Conservation (phyloP, 768 basidiomycete species). For the Tulasnella sp. region DNA sequence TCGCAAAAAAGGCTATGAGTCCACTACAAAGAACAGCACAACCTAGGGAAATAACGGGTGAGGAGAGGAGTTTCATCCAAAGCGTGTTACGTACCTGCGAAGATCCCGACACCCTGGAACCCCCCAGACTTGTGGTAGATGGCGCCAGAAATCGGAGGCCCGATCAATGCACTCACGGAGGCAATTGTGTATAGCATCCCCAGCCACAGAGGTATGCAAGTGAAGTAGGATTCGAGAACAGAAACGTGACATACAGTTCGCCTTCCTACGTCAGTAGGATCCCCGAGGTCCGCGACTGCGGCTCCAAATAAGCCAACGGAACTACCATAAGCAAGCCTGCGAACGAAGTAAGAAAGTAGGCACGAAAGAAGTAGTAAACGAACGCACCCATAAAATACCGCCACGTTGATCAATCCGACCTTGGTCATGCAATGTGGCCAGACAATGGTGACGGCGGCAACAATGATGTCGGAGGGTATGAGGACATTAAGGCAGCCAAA, state of each 20-base stretch:
- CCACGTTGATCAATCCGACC: neutral
- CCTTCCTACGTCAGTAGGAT: slow-evolving; percentile 15
- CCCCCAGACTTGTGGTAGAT: slow-evolving; percentile 11
- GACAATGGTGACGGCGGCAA: slow-evolving; percentile 23
- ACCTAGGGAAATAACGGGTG: too few relatives aligned
- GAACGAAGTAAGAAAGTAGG: too few relatives aligned
- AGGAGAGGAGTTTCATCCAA: too few relatives aligned
- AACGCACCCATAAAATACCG: slow-evolving; percentile 16
- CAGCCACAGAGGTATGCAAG: neutral
- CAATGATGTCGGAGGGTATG: slow-evolving; percentile 19
- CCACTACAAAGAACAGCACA: neutral
- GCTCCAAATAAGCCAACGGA: slow-evolving; percentile 17
- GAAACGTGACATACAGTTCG: slow-evolving; percentile 1
- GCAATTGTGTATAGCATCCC: slow-evolving; percentile 18
- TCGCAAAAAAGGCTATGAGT: neutral
- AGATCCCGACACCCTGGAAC: slow-evolving; percentile 16
- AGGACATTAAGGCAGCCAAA: slow-evolving; percentile 23
- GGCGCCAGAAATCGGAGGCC: slow-evolving; percentile 20
- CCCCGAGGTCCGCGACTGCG: slow-evolving; percentile 16
- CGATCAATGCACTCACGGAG: slow-evolving; percentile 17
- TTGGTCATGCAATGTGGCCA: slow-evolving; percentile 20
- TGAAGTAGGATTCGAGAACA: neutral
- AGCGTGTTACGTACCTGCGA: slow-evolving; percentile 15
- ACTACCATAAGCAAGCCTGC: slow-evolving; percentile 16
- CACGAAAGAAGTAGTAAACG: neutral